Evolutionary conservation across 768 basidiomycete species (phyloP).

Genomic region (Hygrophorus pudorinus): DNA sequence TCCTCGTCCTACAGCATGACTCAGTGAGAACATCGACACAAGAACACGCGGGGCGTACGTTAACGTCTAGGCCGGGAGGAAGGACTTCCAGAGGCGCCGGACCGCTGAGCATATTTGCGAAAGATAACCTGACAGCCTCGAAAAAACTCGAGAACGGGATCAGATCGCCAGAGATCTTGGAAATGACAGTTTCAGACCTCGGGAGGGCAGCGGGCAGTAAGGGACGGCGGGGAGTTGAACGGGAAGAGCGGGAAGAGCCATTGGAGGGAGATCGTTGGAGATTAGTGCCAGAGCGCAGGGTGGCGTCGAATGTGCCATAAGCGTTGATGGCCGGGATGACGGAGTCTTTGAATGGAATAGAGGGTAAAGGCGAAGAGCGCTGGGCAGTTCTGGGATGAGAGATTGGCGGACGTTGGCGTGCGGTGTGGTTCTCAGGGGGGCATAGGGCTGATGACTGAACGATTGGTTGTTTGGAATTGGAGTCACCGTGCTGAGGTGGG

Average conservation of each 20-base stretch:
- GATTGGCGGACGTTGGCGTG: too few relatives aligned
- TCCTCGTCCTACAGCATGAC: too few relatives aligned
- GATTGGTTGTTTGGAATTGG: constrained; percentile 8
- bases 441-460: too few relatives aligned
- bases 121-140: constrained; percentile 12
- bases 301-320: constrained; percentile 39
- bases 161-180: constrained; percentile 25
- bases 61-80: constrained; percentile 4
- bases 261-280: constrained; percentile 9
- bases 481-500: constrained; percentile 21
- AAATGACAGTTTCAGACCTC: constrained; percentile 15
- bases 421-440: too few relatives aligned
- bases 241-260: constrained; percentile 12
- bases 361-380: constrained; percentile 14
- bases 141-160: constrained; percentile 30
- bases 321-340: constrained; percentile 36
- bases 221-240: constrained; percentile 16
- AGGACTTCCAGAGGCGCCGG: constrained; percentile 13
- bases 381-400: too few relatives aligned
- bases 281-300: constrained; percentile 11
- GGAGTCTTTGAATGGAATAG: constrained; percentile 22
- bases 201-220: constrained; percentile 28
- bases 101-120: constrained; percentile 12
- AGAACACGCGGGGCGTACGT: too few relatives aligned
- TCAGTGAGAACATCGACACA: too few relatives aligned